Percentiles rank a stretch among this genome's conserved stretches.
Conservation (phyloP, 2,329 filamentous ascomycete species). For the Bisporella sp. region DNA sequence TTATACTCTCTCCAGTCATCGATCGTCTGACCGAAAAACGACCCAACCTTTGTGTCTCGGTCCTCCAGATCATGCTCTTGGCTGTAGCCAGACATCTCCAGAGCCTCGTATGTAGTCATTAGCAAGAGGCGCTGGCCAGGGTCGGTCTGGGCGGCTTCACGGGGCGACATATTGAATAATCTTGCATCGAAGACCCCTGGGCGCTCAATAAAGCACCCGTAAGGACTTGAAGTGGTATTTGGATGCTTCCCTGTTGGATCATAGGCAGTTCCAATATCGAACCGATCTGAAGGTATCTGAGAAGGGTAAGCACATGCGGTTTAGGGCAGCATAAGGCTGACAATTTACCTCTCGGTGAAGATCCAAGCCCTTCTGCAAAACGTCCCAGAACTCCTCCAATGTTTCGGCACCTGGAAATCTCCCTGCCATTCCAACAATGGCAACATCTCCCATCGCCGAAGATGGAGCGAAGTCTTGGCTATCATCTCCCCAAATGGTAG, state of each 20-base stretch:
- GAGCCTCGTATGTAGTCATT: conserved; percentile 67
- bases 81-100: conserved; percentile 72
- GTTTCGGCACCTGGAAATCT: conserved; percentile 62
- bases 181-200: conserved; percentile 71
- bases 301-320: neutral
- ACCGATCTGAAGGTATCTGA: conserved; percentile 55
- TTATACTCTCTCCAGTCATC: conserved; percentile 17
- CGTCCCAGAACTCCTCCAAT: conserved; percentile 65
- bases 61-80: conserved; percentile 9
- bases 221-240: conserved; percentile 69
- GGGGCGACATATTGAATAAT: conserved; percentile 81
- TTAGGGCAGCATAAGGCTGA: no score
- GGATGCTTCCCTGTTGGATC: conserved; percentile 64
- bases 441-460: conserved; percentile 3
- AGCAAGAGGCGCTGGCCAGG: conserved; percentile 67
- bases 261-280: conserved; percentile 61
- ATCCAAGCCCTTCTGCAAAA: conserved; percentile 66
- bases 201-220: conserved; percentile 62
- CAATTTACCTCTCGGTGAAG: conserved; percentile 44
- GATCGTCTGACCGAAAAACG: conserved; percentile 14
- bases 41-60: conserved; percentile 32
- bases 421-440: conserved; percentile 72
- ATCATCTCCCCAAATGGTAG: no score
- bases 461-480: no score
- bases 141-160: conserved; percentile 71